phyloP scores from a whole-genome alignment of 441 rosid genomes.

The Mallotus repandus region DNA sequence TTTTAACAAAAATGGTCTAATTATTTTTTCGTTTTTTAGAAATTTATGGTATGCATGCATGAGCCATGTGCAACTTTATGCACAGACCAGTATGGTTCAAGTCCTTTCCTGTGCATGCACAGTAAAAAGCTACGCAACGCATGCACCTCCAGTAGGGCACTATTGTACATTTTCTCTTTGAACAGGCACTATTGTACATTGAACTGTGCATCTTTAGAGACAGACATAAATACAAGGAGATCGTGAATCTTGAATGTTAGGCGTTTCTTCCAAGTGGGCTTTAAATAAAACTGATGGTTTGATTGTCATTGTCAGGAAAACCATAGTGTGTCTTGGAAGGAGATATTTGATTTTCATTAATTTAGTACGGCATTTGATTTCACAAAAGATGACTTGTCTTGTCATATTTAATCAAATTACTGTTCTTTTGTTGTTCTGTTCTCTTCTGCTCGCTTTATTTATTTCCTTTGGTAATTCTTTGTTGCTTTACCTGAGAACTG shows the following conservation, averaged over 20 bases:
- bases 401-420: constrained; percentile 44
- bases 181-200: too few relatives aligned
- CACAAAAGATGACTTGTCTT: constrained; percentile 47
- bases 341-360: constrained; percentile 29
- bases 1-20: too few relatives aligned
- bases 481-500: neutral
- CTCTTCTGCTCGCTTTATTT: constrained; percentile 7
- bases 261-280: constrained; percentile 4
- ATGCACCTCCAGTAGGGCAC: neutral
- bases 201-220: neutral
- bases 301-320: constrained; percentile 37
- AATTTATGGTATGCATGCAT: too few relatives aligned
- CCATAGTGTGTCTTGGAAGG: constrained; percentile 32
- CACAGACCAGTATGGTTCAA: neutral
- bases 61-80: constrained; percentile 5
- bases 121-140: constrained; percentile 4
- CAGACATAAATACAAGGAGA: neutral
- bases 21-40: too few relatives aligned
- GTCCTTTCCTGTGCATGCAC: neutral
- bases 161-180: too few relatives aligned
- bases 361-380: constrained; percentile 1
- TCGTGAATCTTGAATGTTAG: constrained; percentile 7
- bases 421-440: constrained; percentile 32
- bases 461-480: neutral
- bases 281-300: constrained; percentile 30